These are phyloP conservation scores for Allium sativum DNA, from an alignment of 106 monocot genomes.

Conservation along the genomic window DNA sequence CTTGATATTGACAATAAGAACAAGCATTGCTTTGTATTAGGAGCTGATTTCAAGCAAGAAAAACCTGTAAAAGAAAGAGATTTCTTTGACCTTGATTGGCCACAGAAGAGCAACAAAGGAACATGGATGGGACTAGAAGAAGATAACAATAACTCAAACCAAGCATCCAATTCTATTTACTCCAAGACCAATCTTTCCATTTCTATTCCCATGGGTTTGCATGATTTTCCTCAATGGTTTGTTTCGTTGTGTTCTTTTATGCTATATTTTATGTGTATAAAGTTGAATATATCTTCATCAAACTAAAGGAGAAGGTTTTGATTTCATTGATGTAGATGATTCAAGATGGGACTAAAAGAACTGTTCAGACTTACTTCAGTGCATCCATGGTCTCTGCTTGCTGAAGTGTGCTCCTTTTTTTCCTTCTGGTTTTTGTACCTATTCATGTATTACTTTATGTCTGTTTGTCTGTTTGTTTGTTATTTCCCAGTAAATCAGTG, in stretches of 20 bases:
- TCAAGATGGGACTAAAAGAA: too few species aligned
- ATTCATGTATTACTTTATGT: too few species aligned
- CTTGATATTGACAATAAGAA: neutral
- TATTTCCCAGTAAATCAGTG: too few species aligned
- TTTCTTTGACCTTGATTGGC: constrained; percentile 63
- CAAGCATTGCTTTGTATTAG: constrained; percentile 54
- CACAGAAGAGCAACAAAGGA: constrained; percentile 15
- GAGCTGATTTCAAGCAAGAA: constrained; percentile 35
- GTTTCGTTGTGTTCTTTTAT: neutral
- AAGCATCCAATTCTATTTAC: neutral
- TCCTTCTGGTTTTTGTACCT: too few species aligned
- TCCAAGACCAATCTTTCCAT: constrained; percentile 68
- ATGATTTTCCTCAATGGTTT: constrained; percentile 6
- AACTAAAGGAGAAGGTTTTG: neutral
- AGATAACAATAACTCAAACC: constrained; percentile 1
- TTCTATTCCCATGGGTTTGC: constrained; percentile 35
- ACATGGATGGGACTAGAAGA: constrained; percentile 40
- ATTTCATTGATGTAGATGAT: neutral
- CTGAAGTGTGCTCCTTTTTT: too few species aligned
- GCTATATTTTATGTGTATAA: too few species aligned
- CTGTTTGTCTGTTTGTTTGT: too few species aligned
- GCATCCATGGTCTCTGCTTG: too few species aligned
- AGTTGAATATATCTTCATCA: too few species aligned
- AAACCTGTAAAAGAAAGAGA: constrained; percentile 13
- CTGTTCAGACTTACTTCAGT: too few species aligned